A percentile compares a stretch with the other conserved stretches of the same genome.
These are phyloP conservation scores for Xanthoparmelia taractica DNA, from an alignment of 495 filamentous ascomycete species.

Conservation along the genomic window DNA sequence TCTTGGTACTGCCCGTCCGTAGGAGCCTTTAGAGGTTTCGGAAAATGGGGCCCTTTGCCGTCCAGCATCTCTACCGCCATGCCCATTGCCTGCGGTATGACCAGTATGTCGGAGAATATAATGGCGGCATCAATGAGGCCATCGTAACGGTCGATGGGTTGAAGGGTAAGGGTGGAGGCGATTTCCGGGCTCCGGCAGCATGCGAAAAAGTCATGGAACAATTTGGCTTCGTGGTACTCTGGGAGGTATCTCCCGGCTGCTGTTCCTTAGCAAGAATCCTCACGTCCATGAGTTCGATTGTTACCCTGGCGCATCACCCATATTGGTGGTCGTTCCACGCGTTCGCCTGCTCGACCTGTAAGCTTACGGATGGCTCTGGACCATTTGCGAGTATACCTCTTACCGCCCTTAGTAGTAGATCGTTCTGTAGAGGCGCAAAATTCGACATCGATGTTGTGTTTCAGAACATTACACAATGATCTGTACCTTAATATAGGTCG, in stretches of 20 bases:
- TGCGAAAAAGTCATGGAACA: slow-evolving; percentile 83
- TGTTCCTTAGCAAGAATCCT: slow-evolving; percentile 15
- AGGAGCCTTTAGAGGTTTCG: slow-evolving; percentile 68
- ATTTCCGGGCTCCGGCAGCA: slow-evolving; percentile 92
- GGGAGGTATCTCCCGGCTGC: slow-evolving; percentile 93
- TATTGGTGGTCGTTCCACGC: slow-evolving; percentile 83
- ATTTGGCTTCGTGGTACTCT: slow-evolving; percentile 94
- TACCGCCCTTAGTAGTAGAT: slow-evolving; percentile 79
- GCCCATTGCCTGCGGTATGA: slow-evolving; percentile 94
- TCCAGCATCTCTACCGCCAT: slow-evolving; percentile 97
- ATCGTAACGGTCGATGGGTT: slow-evolving; percentile 84
- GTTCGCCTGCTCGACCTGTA: slow-evolving; percentile 57
- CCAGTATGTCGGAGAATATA: slow-evolving; percentile 97
- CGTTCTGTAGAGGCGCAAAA: slow-evolving; percentile 81
- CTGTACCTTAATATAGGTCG: too few relatives aligned
- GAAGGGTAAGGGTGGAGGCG: slow-evolving; percentile 82
- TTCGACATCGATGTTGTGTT: slow-evolving; percentile 18
- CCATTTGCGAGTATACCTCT: slow-evolving; percentile 52
- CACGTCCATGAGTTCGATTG: slow-evolving; percentile 7
- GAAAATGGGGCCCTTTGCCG: slow-evolving; percentile 91
- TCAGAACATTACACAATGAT: not conserved
- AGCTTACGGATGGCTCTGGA: slow-evolving; percentile 18
- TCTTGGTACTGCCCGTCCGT: slow-evolving; percentile 71
- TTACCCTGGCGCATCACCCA: slow-evolving; percentile 99
- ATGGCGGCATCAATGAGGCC: slow-evolving; percentile 94